phyloP scores from a whole-genome alignment of 169 alveolate genomes.

The Babesia gibsoni region DNA sequence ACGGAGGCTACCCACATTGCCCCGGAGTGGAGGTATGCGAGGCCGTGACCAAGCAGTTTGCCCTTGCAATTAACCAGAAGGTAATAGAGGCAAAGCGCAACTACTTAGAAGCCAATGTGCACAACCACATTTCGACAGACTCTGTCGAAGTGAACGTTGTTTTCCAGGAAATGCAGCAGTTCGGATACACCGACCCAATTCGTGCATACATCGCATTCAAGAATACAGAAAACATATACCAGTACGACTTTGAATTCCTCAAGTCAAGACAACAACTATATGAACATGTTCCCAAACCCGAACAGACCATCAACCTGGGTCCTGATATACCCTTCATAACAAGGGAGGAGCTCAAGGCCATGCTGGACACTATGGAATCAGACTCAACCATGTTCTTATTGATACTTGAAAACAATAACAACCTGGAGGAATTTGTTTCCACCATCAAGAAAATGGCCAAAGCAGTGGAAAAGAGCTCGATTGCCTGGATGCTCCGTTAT shows the following conservation, averaged over 20 bases:
- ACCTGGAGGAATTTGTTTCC: neutral
- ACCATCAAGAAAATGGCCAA: neutral
- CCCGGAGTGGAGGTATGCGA: slow-evolving; percentile 51
- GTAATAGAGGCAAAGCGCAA: slow-evolving; percentile 6
- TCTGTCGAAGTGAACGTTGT: slow-evolving; percentile 3
- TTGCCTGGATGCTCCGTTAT: slow-evolving; percentile 10
- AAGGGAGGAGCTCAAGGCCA: slow-evolving; percentile 23
- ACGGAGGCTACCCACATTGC: slow-evolving; percentile 49
- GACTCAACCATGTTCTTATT: slow-evolving; percentile 1
- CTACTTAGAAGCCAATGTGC: neutral
- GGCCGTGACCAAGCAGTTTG: slow-evolving; percentile 16
- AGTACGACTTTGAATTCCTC: slow-evolving; percentile 35
- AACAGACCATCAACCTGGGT: neutral
- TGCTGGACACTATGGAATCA: slow-evolving; percentile 35
- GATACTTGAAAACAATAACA: slow-evolving; percentile 8
- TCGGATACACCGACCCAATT: slow-evolving; percentile 33
- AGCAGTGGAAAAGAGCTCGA: slow-evolving; percentile 4
- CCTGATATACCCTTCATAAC: slow-evolving; percentile 16
- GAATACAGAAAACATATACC: slow-evolving; percentile 39
- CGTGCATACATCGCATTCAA: slow-evolving; percentile 44
- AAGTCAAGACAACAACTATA: neutral
- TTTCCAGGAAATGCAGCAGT: slow-evolving; percentile 33
- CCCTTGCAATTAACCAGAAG: slow-evolving; percentile 10
- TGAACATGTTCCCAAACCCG: neutral
- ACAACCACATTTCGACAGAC: neutral